These are phyloP conservation scores for Bipolaris oryzae DNA, from an alignment of 2,329 filamentous ascomycete species.

Conservation along the genomic window DNA sequence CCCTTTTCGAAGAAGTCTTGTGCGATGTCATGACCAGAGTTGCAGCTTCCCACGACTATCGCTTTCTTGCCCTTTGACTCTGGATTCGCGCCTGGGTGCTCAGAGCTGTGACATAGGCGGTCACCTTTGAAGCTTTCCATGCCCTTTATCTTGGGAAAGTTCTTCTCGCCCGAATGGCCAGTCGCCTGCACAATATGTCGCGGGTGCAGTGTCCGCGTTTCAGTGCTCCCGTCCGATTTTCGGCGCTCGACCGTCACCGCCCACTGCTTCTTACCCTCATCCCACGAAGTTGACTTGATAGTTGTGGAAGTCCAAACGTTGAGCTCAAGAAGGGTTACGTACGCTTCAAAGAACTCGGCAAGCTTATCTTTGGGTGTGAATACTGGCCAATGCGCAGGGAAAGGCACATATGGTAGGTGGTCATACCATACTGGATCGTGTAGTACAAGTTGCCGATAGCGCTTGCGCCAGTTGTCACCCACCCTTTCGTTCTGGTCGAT, in stretches of 20 bases:
- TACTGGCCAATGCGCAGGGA: conserved; percentile 42
- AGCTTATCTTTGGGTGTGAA: conserved; percentile 46
- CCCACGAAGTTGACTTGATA: conserved; percentile 49
- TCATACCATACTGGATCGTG: conserved; percentile 51
- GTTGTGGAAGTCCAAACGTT: conserved; percentile 50
- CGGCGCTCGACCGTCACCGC: conserved; percentile 41
- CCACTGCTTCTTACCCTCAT: conserved; percentile 48
- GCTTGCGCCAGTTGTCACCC: conserved; percentile 55
- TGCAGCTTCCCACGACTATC: conserved; percentile 56
- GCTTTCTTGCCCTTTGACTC: conserved; percentile 50
- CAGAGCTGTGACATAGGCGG: conserved; percentile 40
- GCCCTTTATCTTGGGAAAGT: conserved; percentile 37
- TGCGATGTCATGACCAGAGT: conserved; percentile 58
- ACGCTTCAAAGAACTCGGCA: conserved; percentile 48
- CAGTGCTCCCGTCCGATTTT: conserved; percentile 26
- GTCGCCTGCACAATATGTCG: conserved; percentile 41
- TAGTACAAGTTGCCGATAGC: conserved; percentile 54
- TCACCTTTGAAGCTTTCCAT: conserved; percentile 49
- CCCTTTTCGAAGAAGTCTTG: conserved; percentile 55
- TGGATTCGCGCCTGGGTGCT: conserved; percentile 40
- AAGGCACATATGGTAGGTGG: conserved; percentile 47
- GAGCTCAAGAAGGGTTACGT: conserved; percentile 46
- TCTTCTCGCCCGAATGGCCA: conserved; percentile 42
- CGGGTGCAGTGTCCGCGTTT: conserved; percentile 37
- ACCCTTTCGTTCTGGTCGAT: conserved; percentile 52